Conservation (phyloP, 1,284 basidiomycete species). For the Heterobasidion occidentale region DNA sequence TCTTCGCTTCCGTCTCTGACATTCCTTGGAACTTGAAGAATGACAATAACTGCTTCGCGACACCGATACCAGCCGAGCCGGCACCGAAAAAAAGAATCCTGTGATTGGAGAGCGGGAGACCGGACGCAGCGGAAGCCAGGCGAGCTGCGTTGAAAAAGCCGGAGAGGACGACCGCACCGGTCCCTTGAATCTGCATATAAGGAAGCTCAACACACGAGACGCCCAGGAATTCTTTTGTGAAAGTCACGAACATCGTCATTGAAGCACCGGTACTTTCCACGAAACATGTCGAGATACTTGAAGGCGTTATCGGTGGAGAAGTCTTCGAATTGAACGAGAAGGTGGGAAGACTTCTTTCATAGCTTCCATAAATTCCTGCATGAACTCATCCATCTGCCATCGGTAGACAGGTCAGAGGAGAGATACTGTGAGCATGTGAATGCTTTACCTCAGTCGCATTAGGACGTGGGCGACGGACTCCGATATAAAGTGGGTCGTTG, state of each 20-base stretch:
- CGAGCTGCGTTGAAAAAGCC: constrained; percentile 77
- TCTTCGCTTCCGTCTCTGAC: constrained; percentile 58
- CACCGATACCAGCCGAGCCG: constrained; percentile 74
- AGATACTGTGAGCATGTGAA: background rate
- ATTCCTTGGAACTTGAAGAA: constrained; percentile 68
- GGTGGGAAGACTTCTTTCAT: constrained; percentile 63
- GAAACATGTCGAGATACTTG: constrained; percentile 60
- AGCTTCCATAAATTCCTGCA: constrained; percentile 78
- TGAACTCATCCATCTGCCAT: constrained; percentile 62
- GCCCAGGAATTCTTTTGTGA: background rate
- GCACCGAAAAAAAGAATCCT: constrained; percentile 77
- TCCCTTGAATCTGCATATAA: constrained; percentile 47
- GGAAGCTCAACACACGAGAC: background rate
- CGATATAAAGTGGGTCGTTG: constrained; percentile 78
- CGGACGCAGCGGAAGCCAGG: constrained; percentile 54
- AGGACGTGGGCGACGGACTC: constrained; percentile 55
- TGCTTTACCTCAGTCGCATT: constrained; percentile 33
- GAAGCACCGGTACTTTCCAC: constrained; percentile 58
- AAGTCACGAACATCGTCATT: constrained; percentile 66
- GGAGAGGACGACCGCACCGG: constrained; percentile 70
- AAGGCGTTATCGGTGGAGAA: constrained; percentile 76
- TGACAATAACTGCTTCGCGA: constrained; percentile 70
- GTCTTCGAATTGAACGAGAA: constrained; percentile 79
- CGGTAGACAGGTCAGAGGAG: background rate
- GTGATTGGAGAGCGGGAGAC: constrained; percentile 59